phyloP scores from a whole-genome alignment of 2,329 filamentous ascomycete species.

The Ceratocystis harringtonii region DNA sequence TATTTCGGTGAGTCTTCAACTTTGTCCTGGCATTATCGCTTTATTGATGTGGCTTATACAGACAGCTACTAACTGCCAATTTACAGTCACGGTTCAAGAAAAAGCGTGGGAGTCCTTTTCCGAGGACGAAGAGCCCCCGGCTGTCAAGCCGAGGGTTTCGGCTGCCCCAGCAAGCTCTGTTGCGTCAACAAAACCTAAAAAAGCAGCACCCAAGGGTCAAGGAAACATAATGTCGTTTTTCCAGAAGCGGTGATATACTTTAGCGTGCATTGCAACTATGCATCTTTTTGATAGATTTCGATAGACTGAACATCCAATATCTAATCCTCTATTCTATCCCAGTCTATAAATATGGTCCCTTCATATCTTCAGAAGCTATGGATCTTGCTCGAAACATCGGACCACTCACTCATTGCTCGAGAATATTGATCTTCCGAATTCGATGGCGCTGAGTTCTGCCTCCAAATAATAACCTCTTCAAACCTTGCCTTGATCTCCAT shows the following conservation, averaged over 20 bases:
- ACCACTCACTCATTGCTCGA: slow-evolving; percentile 66
- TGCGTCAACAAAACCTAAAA: slow-evolving; percentile 37
- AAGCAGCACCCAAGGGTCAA: slow-evolving; percentile 45
- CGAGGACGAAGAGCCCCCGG: slow-evolving; percentile 56
- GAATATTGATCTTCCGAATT: slow-evolving; percentile 53
- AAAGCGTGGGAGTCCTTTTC: slow-evolving; percentile 83
- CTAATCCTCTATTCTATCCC: not conserved
- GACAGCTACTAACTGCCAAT: slow-evolving; percentile 10
- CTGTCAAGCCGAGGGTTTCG: slow-evolving; percentile 34
- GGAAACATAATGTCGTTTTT: slow-evolving; percentile 92
- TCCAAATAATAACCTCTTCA: slow-evolving; percentile 68
- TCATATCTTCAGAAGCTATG: not conserved
- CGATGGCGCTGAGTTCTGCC: slow-evolving; percentile 49
- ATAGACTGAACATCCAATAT: not conserved
- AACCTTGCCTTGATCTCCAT: slow-evolving; percentile 55
- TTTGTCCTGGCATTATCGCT: not conserved
- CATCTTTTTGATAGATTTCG: not conserved
- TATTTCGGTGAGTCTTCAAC: slow-evolving; percentile 56
- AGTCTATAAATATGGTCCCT: slow-evolving; percentile 26
- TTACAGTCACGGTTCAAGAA: slow-evolving; percentile 69
- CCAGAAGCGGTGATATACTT: slow-evolving; percentile 48
- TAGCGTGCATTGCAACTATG: not conserved
- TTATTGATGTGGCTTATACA: not conserved
- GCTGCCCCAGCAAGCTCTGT: slow-evolving; percentile 32
- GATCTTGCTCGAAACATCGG: slow-evolving; percentile 50